Base-by-base conservation (phyloP, 1,284 basidiomycete species). In the Anthracocystis setariae region DNA sequence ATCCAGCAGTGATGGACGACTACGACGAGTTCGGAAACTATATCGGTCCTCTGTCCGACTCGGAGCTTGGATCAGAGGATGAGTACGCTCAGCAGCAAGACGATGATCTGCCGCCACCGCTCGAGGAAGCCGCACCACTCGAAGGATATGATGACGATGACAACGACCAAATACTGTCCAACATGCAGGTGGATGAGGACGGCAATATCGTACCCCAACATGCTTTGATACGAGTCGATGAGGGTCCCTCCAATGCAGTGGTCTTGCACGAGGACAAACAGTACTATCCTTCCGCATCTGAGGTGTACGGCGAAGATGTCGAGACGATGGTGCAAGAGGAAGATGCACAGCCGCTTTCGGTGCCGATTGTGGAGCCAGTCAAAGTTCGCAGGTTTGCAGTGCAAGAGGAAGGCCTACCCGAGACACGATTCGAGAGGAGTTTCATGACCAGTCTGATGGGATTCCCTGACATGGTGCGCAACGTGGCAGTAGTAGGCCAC, bases 291-390 rank as follows among this genome's bases (percentile, higher is more conserved):
- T 91, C 91, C 12, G 96, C 96, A 0, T 87, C 87, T 54, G 93
- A 98, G 47, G 89, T 95, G 1, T 98, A 98, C 82, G 96, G 95
- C 8, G 87, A 89, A 44, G 95, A 91, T 60, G 95, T 98, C 21
- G 95, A 98, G 85, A 92, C 95, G 1, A 85, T 98, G 78, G 96
- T 99, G 1, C 94, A 98, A 83, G 96, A 99, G 84, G 96, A 99
- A 85, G 96, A 99, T 81, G 89, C 92, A 3, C 96, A 99, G 83
- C 93, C 92, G 8, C 87, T 99, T 8, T 88, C 92, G 3, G 93
- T 98, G 81, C 96, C 96, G 35, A 95, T 99, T 72, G 88, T 99
- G 66, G 93, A 93, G 33, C 96, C 96, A 21, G 88, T 98, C 71
- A 97, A 96, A 92, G 90, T 90, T 88, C 84, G 97, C 91, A 69